These are phyloP conservation scores for Gymnopilus dilepis DNA, from an alignment of 768 basidiomycete genomes.

Conservation along the genomic window DNA sequence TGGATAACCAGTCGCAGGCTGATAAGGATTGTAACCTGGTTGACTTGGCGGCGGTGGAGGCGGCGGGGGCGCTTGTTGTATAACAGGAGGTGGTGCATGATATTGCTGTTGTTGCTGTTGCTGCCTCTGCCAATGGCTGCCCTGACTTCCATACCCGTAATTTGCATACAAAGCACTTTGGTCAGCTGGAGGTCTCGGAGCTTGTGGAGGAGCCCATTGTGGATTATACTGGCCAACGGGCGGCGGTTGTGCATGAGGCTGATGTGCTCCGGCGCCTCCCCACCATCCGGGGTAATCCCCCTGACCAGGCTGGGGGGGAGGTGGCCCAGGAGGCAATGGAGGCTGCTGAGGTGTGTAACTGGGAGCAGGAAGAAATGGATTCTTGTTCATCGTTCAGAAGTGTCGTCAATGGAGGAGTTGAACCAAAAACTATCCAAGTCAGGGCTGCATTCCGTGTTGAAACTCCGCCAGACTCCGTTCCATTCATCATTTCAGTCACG, in stretches of 20 bases:
- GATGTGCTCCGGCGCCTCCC: conserved; percentile 60
- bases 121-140: conserved; percentile 65
- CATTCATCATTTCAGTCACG: neutral
- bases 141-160: conserved; percentile 86
- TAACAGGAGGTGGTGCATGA: conserved; percentile 57
- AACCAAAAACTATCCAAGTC: conserved; percentile 2
- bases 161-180: conserved; percentile 89
- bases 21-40: conserved; percentile 78
- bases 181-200: conserved; percentile 72
- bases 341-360: conserved; percentile 75
- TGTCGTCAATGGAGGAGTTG: neutral
- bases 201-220: conserved; percentile 70
- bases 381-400: conserved; percentile 71
- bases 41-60: conserved; percentile 58
- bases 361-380: conserved; percentile 77
- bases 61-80: conserved; percentile 58
- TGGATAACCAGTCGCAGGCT: conserved; percentile 73
- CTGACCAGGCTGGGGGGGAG: conserved; percentile 68
- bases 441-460: conserved; percentile 15
- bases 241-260: conserved; percentile 57
- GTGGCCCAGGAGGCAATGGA: conserved; percentile 81
- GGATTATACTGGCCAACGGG: conserved; percentile 58
- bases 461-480: conserved; percentile 30
- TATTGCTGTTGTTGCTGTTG: conserved; percentile 61
- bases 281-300: conserved; percentile 84